These are phyloP conservation scores for Plantago coronopus DNA, from an alignment of 305 asterid genomes.

Conservation along the genomic window DNA sequence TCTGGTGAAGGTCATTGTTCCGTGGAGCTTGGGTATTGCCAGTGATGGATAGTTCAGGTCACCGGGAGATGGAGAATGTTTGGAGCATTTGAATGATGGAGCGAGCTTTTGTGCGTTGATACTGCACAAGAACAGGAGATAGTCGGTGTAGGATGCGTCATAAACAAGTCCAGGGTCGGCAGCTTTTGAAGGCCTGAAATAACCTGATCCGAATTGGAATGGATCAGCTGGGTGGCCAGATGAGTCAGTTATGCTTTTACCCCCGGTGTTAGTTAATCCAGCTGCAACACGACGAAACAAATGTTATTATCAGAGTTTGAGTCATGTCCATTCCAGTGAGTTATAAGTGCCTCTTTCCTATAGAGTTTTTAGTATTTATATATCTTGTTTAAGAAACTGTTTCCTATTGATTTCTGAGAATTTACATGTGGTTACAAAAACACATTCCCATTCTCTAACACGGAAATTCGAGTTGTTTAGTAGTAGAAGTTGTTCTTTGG, in stretches of 20 bases:
- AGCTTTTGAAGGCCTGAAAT: slow-evolving; percentile 80
- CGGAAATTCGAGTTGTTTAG: too few species aligned
- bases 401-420: too few species aligned
- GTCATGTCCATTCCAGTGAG: too few species aligned
- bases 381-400: too few species aligned
- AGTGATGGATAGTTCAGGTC: slow-evolving; percentile 74
- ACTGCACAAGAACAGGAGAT: slow-evolving; percentile 57
- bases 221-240: slow-evolving; percentile 67
- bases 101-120: slow-evolving; percentile 29
- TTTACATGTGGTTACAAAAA: too few species aligned
- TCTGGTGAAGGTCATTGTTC: slow-evolving; percentile 42
- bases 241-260: slow-evolving; percentile 49
- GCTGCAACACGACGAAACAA: slow-evolving; percentile 40
- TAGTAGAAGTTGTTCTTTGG: too few species aligned
- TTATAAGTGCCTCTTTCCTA: background rate
- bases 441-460: too few species aligned
- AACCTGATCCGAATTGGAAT: slow-evolving; percentile 80
- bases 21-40: slow-evolving; percentile 54
- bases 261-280: slow-evolving; percentile 46
- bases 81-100: slow-evolving; percentile 48
- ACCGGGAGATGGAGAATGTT: slow-evolving; percentile 28
- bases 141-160: slow-evolving; percentile 66
- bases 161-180: slow-evolving; percentile 85
- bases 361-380: too few species aligned
- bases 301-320: background rate